Base-by-base conservation (phyloP, 2,329 filamentous ascomycete species). In the Pseudogymnoascus sp. region DNA sequence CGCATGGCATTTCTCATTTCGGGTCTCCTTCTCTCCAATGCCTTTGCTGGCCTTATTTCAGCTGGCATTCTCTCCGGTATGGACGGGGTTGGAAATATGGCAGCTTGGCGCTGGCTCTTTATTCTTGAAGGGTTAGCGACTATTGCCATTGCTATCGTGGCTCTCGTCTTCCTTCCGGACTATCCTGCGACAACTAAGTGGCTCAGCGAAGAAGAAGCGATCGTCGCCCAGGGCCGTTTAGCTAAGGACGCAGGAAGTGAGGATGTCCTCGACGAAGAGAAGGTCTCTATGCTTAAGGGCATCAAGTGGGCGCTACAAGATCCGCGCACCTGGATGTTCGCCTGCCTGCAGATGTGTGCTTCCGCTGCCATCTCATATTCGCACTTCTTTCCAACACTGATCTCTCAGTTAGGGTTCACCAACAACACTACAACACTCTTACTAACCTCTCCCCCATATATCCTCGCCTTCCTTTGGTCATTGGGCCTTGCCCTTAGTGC, bases 1-100 rank as follows among this genome's bases (percentile, higher is more conserved):
- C 69, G 75, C 2, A 69, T 74, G 5, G 73, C 73, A 1, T 70
- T 69, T 11, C 69, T 77, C 3, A 76, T 74, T 64, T 73, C 70
- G 36, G 73, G 70, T 20, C 70, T 72, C 37, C 69, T 71, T 63
- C 62, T 75, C 5, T 70, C 71, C 22, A 71, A 71, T 12, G 81
- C 80, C 1, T 82, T 82, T 62, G 78, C 78, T 0, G 78, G 78
- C 3, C 68, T 82, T 3, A 69, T 81, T 11, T 78, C 79, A 28
- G 78, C 77, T 22, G 39, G 39, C 11, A 11, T 43, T 14, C 39
- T 43, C 18, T 43, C 39, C 39, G 39, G 50, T 9, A 57, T 59
- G 30, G 57, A n/a, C n/a, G 57, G 57, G 6, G 57, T 59, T 18
- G 30, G 36, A 16, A 37, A 37, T 16, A n/a, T 35, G 30, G 20